These are phyloP conservation scores for Punctularia strigosozonata DNA, from an alignment of 768 basidiomycete species.

Conservation along the genomic window DNA sequence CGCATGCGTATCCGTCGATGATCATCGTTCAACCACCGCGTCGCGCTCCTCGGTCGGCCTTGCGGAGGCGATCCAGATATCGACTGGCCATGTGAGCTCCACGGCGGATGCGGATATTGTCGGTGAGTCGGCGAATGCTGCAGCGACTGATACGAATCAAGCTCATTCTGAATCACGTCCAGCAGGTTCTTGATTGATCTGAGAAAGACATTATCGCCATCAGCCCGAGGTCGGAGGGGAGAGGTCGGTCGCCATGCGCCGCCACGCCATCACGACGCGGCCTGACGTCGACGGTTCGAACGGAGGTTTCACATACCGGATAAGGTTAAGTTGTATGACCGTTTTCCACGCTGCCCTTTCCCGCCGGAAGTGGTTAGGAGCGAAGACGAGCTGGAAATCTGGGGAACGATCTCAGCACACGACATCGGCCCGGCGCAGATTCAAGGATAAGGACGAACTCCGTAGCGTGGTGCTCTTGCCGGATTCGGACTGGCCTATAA, in stretches of 20 bases:
- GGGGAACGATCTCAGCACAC: background rate
- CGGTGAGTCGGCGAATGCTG: too few relatives aligned
- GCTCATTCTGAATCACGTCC: slow-evolving; percentile 35
- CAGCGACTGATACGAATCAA: too few relatives aligned
- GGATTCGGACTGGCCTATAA: slow-evolving; percentile 45
- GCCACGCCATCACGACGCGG: too few relatives aligned
- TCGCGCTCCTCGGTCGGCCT: too few relatives aligned
- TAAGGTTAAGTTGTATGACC: slow-evolving; percentile 60
- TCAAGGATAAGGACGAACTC: slow-evolving; percentile 10
- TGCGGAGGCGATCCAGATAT: too few relatives aligned
- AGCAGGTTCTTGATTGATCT: slow-evolving; percentile 51
- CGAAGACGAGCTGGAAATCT: slow-evolving; percentile 64
- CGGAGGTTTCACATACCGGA: slow-evolving; percentile 28
- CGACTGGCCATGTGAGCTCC: too few relatives aligned
- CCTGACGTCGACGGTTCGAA: too few relatives aligned
- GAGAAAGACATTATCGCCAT: background rate
- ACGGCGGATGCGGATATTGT: too few relatives aligned
- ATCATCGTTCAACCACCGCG: slow-evolving; percentile 15
- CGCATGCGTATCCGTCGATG: slow-evolving; percentile 27
- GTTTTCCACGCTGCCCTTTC: slow-evolving; percentile 51
- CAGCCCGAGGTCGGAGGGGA: background rate
- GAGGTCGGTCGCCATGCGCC: background rate
- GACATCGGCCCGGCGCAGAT: background rate
- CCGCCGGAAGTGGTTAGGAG: slow-evolving; percentile 44
- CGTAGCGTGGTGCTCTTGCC: slow-evolving; percentile 34